Conservation (phyloP, 2,329 filamentous ascomycete genomes). For the Colletotrichum abscissum region DNA sequence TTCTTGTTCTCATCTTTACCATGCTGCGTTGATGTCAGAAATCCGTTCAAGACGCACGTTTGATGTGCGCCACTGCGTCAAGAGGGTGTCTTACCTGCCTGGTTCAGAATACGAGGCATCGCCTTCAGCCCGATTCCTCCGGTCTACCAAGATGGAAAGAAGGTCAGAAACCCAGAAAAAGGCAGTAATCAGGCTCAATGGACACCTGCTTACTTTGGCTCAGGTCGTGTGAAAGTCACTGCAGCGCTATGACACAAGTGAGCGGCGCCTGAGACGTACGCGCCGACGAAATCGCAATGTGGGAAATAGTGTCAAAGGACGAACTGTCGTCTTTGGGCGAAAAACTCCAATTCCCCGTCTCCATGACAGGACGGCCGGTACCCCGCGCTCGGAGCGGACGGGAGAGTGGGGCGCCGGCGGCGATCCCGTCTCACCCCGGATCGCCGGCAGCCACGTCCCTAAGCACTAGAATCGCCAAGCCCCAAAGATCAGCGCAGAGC, state of each 20-base stretch:
- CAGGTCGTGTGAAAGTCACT: no score
- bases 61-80: neutral
- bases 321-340: neutral
- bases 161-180: neutral
- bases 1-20: neutral
- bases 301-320: neutral
- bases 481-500: neutral
- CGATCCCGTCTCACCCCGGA: neutral
- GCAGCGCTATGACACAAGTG: no score
- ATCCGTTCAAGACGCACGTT: neutral
- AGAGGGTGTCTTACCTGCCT: slow-evolving; percentile 10
- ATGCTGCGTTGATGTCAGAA: neutral
- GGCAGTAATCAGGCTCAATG: neutral
- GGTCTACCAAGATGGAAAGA: neutral
- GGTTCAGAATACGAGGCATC: slow-evolving; percentile 25
- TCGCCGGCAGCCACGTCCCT: neutral
- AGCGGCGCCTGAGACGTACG: neutral
- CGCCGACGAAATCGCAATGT: no score
- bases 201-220: no score
- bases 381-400: slow-evolving; percentile 16
- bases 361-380: neutral
- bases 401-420: neutral
- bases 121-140: neutral
- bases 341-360: neutral
- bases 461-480: slow-evolving; percentile 17